Percentiles rank a stretch among this genome's conserved stretches.
Conservation (phyloP, 2,329 filamentous ascomycete genomes). For the Sordariomycetes sp. region DNA sequence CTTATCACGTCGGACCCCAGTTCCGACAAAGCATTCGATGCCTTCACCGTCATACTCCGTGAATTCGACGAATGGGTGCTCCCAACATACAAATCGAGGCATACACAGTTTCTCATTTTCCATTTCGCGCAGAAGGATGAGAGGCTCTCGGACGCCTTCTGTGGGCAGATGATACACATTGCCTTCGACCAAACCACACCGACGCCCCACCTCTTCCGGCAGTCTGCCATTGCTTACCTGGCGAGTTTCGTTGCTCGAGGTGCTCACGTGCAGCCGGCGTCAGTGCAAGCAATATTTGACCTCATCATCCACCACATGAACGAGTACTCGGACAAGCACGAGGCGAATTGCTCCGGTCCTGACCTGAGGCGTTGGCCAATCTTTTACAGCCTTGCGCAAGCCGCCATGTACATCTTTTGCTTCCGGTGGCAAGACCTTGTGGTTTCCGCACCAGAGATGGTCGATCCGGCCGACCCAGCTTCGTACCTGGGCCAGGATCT, state of each 20-base stretch:
- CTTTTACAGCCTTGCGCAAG: constrained; percentile 85
- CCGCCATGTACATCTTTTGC: constrained; percentile 89
- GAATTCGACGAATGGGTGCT: constrained; percentile 86
- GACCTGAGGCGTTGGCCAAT: constrained; percentile 75
- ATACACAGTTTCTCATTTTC: constrained; percentile 93
- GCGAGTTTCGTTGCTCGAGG: constrained; percentile 91
- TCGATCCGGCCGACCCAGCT: constrained; percentile 52
- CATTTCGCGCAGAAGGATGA: constrained; percentile 84
- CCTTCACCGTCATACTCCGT: constrained; percentile 69
- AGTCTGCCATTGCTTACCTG: constrained; percentile 84
- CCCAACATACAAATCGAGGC: constrained; percentile 82
- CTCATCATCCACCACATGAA: constrained; percentile 73
- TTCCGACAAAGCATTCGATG: constrained; percentile 58
- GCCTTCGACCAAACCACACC: constrained; percentile 54
- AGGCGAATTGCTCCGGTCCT: constrained; percentile 68
- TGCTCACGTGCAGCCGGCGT: constrained; percentile 64
- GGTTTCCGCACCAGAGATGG: constrained; percentile 46
- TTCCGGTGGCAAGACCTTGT: constrained; percentile 94
- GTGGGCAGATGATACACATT: constrained; percentile 54
- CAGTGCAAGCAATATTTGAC: constrained; percentile 75
- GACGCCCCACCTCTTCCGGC: constrained; percentile 63
- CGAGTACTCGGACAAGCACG: constrained; percentile 61
- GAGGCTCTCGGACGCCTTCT: constrained; percentile 72
- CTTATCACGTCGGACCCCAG: constrained; percentile 57
- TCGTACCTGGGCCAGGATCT: constrained; percentile 63